A percentile compares a stretch with the other conserved stretches of the same genome.
phyloP scores from a whole-genome alignment of 768 basidiomycete genomes.

The Dentipellis sp. region DNA sequence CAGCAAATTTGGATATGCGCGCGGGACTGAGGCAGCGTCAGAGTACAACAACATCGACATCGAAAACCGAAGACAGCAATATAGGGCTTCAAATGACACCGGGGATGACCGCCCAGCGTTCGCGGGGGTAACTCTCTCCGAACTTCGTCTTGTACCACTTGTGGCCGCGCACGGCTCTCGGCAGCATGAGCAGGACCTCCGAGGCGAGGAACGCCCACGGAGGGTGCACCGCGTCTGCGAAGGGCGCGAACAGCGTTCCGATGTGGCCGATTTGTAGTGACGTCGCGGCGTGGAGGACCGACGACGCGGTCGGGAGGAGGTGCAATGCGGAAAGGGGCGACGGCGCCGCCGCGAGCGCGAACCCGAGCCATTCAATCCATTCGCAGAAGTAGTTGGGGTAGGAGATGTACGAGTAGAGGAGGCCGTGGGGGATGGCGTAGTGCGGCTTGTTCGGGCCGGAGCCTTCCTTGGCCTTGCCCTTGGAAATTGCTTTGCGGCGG shows the following conservation, averaged over 20 bases:
- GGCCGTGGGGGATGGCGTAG: conserved; percentile 76
- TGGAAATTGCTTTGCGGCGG: conserved; percentile 47
- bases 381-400: conserved; percentile 94
- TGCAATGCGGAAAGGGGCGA: conserved; percentile 16
- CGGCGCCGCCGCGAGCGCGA: conserved; percentile 66
- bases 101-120: conserved; percentile 75
- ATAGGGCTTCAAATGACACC: neutral
- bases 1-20: too few species aligned
- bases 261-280: neutral
- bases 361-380: conserved; percentile 92
- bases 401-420: conserved; percentile 68
- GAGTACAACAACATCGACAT: too few species aligned
- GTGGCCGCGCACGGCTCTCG: conserved; percentile 76
- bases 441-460: conserved; percentile 21
- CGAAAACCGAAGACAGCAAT: too few species aligned
- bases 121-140: conserved; percentile 59
- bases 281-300: neutral
- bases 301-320: neutral
- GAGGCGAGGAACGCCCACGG: conserved; percentile 74
- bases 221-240: conserved; percentile 39
- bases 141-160: conserved; percentile 79
- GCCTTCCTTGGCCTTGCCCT: conserved; percentile 20
- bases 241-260: conserved; percentile 17
- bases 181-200: conserved; percentile 73
- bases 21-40: too few species aligned